Evolutionary conservation across 2,329 filamentous ascomycete genomes (phyloP).

Genomic region (Chaetomium sp.): DNA sequence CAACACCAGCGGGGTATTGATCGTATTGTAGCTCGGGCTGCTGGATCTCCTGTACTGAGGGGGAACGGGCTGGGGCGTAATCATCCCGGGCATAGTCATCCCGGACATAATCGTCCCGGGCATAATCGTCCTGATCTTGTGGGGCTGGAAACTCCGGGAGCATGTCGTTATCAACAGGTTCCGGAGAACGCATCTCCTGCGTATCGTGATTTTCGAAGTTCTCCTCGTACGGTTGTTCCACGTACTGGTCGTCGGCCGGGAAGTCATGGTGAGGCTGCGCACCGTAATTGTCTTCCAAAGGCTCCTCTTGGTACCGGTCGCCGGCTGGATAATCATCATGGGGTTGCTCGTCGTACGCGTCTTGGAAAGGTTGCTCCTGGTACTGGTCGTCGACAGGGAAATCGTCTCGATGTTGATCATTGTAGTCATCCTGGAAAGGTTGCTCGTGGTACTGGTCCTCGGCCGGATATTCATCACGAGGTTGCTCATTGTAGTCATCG

Average conservation of each 20-base stretch:
- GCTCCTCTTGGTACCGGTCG: slow-evolving; percentile 1
- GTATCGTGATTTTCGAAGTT: background rate
- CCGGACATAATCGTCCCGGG: background rate
- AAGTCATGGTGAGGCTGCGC: background rate
- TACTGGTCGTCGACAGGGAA: background rate
- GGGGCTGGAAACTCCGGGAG: slow-evolving; percentile 10
- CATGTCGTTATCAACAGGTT: background rate
- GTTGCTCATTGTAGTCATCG: background rate
- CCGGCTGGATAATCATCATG: background rate
- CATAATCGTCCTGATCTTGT: background rate
- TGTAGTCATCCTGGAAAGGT: background rate
- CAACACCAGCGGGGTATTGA: background rate
- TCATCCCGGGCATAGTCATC: background rate
- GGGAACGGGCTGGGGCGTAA: background rate
- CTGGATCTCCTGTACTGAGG: background rate
- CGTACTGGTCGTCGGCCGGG: background rate
- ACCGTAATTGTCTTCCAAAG: background rate
- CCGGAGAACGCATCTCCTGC: background rate
- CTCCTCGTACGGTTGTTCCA: background rate
- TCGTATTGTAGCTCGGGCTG: background rate
- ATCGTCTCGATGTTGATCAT: background rate
- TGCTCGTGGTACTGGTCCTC: background rate
- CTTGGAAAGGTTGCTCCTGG: background rate
- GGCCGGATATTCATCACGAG: too few relatives aligned
- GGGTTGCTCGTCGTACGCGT: background rate